Base-by-base conservation (phyloP, 768 basidiomycete genomes). In the Boletus rex-veris region DNA sequence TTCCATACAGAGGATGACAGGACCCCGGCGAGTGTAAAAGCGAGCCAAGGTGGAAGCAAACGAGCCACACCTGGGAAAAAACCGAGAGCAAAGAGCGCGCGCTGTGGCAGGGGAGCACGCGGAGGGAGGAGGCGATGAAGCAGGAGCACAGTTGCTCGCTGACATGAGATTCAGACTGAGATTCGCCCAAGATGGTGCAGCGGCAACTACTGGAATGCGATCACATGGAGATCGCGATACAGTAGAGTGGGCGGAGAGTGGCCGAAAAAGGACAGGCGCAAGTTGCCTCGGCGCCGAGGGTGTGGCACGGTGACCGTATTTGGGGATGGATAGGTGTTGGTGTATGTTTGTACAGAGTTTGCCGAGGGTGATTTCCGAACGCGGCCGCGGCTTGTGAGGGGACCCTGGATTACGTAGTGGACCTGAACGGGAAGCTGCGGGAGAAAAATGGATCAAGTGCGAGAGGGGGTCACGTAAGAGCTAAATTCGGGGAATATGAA, bases 251-350 rank as follows among this genome's bases (percentile, higher is more conserved):
- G 46, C 64, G 65, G 72, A 72, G 64, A 48, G 55, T 60, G 63
- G 59, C 62, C 65, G 48, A 54, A 64, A 64, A 64, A 64, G 68
- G 71, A 59, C 54, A 61, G 37, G 58, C 37, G 43, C 52, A 64
- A 50, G 59, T 55, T 42, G 60, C 74, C 73, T 74, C 73, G 74
- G 73, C 73, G 73, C 74, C 73, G 73, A 75, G 73, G 74, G 57
- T 57, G 56, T 68, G 70, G 71, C 58, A 59, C 58, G 57, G 50
- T 43, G 41, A 18, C 67, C 59, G 48, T 18, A 57, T 65, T 53
- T 64, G 58, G 65, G 18, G 12, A 16, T 35, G 53, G 48, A 57
- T 47, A 37, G 35, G 19, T 71, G 10, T 71, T 60, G 16, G 33
- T 15, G n/a, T 0, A 0, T 69, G 3, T 70, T 70, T 68, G 47